These are phyloP conservation scores for Acanthamoeba triangularis DNA, from an alignment of 208 protist species.

Conservation along the genomic window DNA sequence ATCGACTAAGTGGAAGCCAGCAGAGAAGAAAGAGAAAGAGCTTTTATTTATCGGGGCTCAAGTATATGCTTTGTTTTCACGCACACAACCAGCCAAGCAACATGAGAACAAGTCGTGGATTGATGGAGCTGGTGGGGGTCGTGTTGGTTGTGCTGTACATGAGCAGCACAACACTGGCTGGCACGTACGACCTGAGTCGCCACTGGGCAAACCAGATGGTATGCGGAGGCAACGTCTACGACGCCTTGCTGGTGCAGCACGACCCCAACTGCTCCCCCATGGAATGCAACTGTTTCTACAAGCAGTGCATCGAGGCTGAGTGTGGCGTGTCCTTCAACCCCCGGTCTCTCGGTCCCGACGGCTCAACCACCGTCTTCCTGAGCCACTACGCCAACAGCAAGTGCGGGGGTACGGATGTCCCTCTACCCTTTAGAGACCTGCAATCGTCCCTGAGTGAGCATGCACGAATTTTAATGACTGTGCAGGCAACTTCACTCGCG, in stretches of 20 bases:
- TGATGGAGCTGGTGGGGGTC: no score
- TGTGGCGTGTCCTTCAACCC: slow-evolving; percentile 13
- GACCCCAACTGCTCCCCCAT: background rate
- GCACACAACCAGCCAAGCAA: no score
- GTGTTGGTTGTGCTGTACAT: background rate
- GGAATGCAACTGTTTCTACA: slow-evolving; percentile 17
- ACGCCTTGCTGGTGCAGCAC: background rate
- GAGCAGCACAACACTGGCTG: background rate
- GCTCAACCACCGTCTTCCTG: background rate
- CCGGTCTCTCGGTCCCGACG: background rate
- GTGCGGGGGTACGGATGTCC: background rate
- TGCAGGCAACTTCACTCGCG: background rate
- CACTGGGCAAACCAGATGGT: background rate
- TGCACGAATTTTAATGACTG: background rate
- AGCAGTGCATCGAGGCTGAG: background rate
- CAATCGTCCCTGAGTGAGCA: background rate
- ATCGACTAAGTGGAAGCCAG: background rate
- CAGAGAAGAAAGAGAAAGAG: background rate
- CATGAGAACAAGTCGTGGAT: no score
- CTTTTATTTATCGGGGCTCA: no score
- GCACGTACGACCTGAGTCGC: background rate
- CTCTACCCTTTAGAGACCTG: background rate
- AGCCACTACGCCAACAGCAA: background rate
- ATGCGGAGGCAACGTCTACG: background rate
- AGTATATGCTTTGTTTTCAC: no score